Evolutionary conservation across 2,329 filamentous ascomycete species (phyloP).

Genomic region (Byssochlamys sp.): DNA sequence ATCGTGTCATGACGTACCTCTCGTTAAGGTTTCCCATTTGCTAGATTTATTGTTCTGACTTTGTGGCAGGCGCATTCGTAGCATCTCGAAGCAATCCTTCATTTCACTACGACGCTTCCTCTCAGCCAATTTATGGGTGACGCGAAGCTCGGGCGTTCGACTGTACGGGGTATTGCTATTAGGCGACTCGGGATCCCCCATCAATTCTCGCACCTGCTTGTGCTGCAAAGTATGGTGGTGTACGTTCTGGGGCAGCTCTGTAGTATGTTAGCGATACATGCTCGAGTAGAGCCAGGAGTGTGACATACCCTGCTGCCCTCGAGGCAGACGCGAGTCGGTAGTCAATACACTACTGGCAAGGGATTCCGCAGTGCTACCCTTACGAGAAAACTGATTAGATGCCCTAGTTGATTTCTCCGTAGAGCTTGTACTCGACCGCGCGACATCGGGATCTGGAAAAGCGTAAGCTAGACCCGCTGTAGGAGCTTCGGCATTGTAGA

Average conservation of each 20-base stretch:
- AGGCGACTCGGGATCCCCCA: conserved; percentile 35
- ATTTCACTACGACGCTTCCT: conserved; percentile 44
- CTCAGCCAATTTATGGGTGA: conserved; percentile 43
- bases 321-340: conserved; percentile 39
- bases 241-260: conserved; percentile 39
- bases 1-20: conserved; percentile 24
- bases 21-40: conserved; percentile 43
- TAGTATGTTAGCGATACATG: conserved; percentile 2
- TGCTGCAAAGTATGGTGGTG: conserved; percentile 42
- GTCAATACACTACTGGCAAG: conserved; percentile 39
- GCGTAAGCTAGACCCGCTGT: conserved; percentile 43
- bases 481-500: conserved; percentile 42
- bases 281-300: not conserved
- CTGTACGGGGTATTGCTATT: conserved; percentile 39
- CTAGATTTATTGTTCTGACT: conserved; percentile 43
- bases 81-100: conserved; percentile 43
- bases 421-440: conserved; percentile 29
- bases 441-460: conserved; percentile 41
- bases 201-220: conserved; percentile 39
- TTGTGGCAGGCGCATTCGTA: conserved; percentile 36
- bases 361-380: conserved; percentile 39
- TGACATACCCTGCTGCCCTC: conserved; percentile 39
- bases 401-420: conserved; percentile 24
- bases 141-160: conserved; percentile 40
- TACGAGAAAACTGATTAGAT: conserved; percentile 30